Base-by-base conservation (phyloP, 768 basidiomycete species). In the Amanita pseudoporphyria region DNA sequence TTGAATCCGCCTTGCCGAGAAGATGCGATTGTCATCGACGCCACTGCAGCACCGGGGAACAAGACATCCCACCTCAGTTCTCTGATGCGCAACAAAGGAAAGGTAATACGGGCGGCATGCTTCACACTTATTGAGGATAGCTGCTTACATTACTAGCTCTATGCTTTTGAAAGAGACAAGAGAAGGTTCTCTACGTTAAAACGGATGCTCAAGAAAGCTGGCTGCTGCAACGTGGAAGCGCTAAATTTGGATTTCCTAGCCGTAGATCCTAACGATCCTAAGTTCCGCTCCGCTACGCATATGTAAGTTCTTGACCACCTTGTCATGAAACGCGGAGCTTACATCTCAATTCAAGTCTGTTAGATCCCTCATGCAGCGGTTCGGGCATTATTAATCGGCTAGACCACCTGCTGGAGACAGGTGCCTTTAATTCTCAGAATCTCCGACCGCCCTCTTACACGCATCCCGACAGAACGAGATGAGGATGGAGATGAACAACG, bases 361-460 rank as follows among this genome's bases (percentile, higher is more conserved):
- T 98, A 6, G 95, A 99, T 62, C 95, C 95, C 10, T 97, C 94
- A 31, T 99, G 95, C 63, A 96, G 93, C 52, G 90, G 92, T 33
- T 93, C 89, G 13, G 91, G 93, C 3, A 94, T 95, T 49, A 81
- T 93, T 43, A 91, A 91, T 65, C 80, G 92, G 44, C 67, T 96
- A 46, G 91, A 96, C 62, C 76, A 92, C 66, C 76, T 94, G 7
- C 67, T 90, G 7, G 84, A 84, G 57, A 68, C 76, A 62, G 89
- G 91, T 84, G 51, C 47, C 73, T 40, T 9, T 51, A 28, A 28
- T 44, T 44, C 44, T 31, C 28, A 35, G 22, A 46, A 19, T 54
- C 14, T 52, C 16, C 33, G 40, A 36, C 41, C 14, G 26, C 44
- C 45, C 39, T 43, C 47, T 46, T 40, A 35, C 28, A 16, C 51